These are phyloP conservation scores for Flaveria floridana DNA, from an alignment of 140 eudicot genomes.

Conservation along the genomic window DNA sequence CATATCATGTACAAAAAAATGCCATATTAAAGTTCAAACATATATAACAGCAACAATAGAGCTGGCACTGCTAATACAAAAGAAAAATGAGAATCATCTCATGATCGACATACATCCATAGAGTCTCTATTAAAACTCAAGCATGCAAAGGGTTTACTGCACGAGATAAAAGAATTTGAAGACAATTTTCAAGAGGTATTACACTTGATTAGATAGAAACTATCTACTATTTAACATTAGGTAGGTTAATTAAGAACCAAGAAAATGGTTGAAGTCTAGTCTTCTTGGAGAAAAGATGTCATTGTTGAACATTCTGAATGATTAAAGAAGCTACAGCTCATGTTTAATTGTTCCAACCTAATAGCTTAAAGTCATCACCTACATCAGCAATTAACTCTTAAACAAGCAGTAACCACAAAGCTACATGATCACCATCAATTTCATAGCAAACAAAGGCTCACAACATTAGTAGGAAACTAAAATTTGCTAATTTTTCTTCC, in stretches of 20 bases:
- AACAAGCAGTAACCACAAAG: not conserved
- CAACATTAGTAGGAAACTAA: not conserved
- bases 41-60: not conserved
- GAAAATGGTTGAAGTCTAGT: not conserved
- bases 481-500: too few species aligned
- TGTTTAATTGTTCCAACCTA: not conserved
- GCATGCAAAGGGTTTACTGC: conserved; percentile 1
- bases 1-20: not conserved
- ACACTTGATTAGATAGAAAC: not conserved
- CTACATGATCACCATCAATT: conserved; percentile 8
- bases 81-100: not conserved
- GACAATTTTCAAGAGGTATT: not conserved
- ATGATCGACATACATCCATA: not conserved
- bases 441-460: not conserved
- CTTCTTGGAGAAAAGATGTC: not conserved
- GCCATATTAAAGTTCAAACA: not conserved
- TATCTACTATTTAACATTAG: not conserved
- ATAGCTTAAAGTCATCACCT: not conserved
- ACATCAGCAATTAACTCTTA: not conserved
- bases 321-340: not conserved
- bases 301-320: not conserved
- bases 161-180: not conserved
- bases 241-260: not conserved
- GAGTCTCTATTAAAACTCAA: not conserved
- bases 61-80: not conserved